Evolutionary conservation across 768 basidiomycete species (phyloP), one percentile per base, ranked within the genome.

Genomic region (Kwoniella heveanensis): DNA sequence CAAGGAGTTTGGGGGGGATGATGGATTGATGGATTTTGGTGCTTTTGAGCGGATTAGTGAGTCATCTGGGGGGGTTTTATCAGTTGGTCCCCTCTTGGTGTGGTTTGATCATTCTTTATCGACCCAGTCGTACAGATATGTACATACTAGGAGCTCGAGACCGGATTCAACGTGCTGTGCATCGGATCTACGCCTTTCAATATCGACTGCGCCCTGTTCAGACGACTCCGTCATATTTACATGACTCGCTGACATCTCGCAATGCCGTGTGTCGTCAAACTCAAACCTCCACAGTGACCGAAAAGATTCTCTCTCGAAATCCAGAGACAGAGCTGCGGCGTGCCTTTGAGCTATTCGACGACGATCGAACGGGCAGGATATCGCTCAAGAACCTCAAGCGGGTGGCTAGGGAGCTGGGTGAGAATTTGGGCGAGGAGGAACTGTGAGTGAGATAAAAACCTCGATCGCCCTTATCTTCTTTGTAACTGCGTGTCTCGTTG

Each of bases 331-430:
- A 99, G 81, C 92, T 98, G 65, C 86, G 91, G 67, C 86, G 95
- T 57, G 96, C 96, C 1, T 99, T 99, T 82, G 89, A 92, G 74
- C 83, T 99, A 1, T 98, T 98, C 76, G 96, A 97, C 80, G 93
- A 95, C 73, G 95, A 98, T 76, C 86, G 88, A 70, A 94, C 92
- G 15, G 95, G 95, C 17, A 94, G 91, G 81, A 98, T 99, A 68
- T 89, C 87, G 71, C 83, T 98, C 46, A 85, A 90, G 66, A 95
- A 98, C 79, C 84, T 99, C 52, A 85, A 90, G 74, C 84, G 93
- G 62, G 96, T 99, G 24, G 95, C 95, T 32, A 95, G 93, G 75
- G 95, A 99, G 80, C 88, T 99, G 72, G 95, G 93, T 19, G 96
- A 98, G 81, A 84, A 88, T 62, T 82, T 99, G 68, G 92, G 94